Percentiles rank a stretch among this genome's conserved stretches.
These are phyloP conservation scores for Triticum monococcum DNA, from an alignment of 176 grass and related monocot genomes.

Conservation along the genomic window DNA sequence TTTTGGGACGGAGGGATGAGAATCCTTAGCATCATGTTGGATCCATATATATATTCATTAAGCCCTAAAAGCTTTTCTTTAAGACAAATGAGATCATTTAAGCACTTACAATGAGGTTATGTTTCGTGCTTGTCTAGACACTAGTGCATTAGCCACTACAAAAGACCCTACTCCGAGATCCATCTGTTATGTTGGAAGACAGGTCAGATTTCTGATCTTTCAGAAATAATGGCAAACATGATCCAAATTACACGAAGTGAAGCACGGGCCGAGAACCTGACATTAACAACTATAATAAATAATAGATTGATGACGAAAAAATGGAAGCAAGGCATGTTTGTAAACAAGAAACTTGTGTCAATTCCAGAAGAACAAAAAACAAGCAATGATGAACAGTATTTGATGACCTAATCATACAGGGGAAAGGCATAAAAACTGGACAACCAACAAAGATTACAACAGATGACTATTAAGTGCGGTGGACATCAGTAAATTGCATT, in stretches of 20 bases:
- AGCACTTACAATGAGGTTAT: constrained; percentile 55
- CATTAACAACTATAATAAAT: background rate
- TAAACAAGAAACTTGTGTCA: background rate
- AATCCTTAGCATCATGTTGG: background rate
- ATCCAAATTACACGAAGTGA: background rate
- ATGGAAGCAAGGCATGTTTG: background rate
- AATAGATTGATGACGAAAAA: background rate
- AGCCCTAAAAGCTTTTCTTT: constrained; percentile 10
- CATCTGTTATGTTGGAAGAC: constrained; percentile 63
- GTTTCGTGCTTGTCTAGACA: constrained; percentile 80
- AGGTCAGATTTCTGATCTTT: constrained; percentile 26
- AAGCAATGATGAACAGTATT: background rate
- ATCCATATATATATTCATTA: background rate
- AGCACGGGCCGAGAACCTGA: background rate
- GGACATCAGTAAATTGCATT: background rate
- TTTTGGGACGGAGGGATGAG: too few relatives aligned
- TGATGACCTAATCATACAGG: background rate
- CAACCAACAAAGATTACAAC: background rate
- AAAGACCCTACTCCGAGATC: constrained; percentile 97
- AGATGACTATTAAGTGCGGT: background rate
- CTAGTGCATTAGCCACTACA: constrained; percentile 87
- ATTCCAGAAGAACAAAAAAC: background rate
- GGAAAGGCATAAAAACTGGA: background rate
- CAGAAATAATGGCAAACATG: constrained; percentile 3
- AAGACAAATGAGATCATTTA: constrained; percentile 1